Conservation (phyloP, 2,329 filamentous ascomycete genomes). For the Epichloe scottii region DNA sequence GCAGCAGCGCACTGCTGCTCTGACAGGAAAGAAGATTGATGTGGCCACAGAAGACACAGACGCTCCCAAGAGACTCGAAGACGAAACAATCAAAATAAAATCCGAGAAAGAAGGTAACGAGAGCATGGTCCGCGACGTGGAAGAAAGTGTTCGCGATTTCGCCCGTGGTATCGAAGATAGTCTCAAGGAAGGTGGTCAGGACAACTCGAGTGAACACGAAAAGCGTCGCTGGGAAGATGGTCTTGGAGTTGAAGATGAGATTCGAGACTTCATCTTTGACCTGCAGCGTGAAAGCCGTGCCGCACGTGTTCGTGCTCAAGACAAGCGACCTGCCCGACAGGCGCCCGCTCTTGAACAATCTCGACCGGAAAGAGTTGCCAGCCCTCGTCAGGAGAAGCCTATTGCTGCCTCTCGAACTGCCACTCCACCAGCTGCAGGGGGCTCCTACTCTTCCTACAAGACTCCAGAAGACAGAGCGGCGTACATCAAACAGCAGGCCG, state of each 20-base stretch:
- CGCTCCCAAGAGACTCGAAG: constrained; percentile 74
- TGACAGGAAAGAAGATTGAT: constrained; percentile 73
- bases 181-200: constrained; percentile 68
- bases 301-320: constrained; percentile 52
- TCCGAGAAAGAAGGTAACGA: constrained; percentile 90
- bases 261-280: constrained; percentile 96
- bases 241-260: constrained; percentile 88
- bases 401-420: constrained; percentile 39
- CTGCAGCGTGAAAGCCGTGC: constrained; percentile 76
- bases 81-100: constrained; percentile 69
- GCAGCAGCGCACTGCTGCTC: constrained; percentile 88
- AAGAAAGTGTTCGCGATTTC: constrained; percentile 89
- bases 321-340: constrained; percentile 35
- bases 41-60: constrained; percentile 58
- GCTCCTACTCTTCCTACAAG: constrained; percentile 71
- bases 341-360: constrained; percentile 29
- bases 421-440: constrained; percentile 35
- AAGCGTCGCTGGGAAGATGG: constrained; percentile 90
- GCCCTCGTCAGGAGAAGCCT: constrained; percentile 40
- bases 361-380: constrained; percentile 23
- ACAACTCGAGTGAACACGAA: constrained; percentile 75
- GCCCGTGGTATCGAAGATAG: constrained; percentile 72
- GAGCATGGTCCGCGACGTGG: constrained; percentile 90
- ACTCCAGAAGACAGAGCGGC: constrained; percentile 89
- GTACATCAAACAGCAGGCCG: constrained; percentile 93